Evolutionary conservation across 106 monocot genomes (phyloP).

Genomic region (Gastrodia elata): DNA sequence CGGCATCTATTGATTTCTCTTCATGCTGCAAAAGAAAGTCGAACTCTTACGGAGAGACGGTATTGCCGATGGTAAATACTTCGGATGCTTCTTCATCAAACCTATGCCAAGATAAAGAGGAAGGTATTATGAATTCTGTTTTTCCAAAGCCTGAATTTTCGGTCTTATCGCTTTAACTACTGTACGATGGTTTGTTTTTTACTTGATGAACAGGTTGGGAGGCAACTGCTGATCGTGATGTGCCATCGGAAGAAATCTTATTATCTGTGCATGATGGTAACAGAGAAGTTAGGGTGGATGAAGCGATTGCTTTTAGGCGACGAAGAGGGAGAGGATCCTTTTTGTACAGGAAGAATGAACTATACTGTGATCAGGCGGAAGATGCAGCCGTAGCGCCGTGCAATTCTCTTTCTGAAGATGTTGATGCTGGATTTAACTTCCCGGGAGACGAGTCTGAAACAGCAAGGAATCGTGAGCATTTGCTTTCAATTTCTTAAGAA

Average conservation of each 20-base stretch:
- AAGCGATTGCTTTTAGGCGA: not conserved
- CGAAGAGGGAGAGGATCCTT: constrained; percentile 38
- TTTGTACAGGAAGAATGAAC: constrained; percentile 29
- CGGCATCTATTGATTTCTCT: not conserved
- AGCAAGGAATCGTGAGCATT: constrained; percentile 8
- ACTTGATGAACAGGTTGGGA: constrained; percentile 40
- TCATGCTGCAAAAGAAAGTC: constrained; percentile 3
- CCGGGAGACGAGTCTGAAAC: not conserved
- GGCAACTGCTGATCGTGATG: constrained; percentile 26
- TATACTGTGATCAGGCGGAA: constrained; percentile 57
- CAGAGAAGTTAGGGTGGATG: not conserved
- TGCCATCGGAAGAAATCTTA: not conserved
- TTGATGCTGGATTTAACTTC: constrained; percentile 6
- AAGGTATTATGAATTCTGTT: constrained; percentile 13
- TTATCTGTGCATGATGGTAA: constrained; percentile 3
- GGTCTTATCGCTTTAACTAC: not conserved
- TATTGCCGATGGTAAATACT: not conserved
- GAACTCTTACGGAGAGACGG: not conserved
- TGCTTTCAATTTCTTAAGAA: too few species aligned
- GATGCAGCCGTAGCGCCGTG: not conserved
- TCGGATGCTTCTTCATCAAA: not conserved
- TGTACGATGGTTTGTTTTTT: not conserved
- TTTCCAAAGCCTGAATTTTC: not conserved
- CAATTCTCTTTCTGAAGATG: constrained; percentile 16
- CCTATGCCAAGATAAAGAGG: constrained; percentile 12